Percentiles rank a stretch among this genome's conserved stretches.
These are phyloP conservation scores for Whalleya microplaca DNA, from an alignment of 2,329 filamentous ascomycete species.

Conservation along the genomic window DNA sequence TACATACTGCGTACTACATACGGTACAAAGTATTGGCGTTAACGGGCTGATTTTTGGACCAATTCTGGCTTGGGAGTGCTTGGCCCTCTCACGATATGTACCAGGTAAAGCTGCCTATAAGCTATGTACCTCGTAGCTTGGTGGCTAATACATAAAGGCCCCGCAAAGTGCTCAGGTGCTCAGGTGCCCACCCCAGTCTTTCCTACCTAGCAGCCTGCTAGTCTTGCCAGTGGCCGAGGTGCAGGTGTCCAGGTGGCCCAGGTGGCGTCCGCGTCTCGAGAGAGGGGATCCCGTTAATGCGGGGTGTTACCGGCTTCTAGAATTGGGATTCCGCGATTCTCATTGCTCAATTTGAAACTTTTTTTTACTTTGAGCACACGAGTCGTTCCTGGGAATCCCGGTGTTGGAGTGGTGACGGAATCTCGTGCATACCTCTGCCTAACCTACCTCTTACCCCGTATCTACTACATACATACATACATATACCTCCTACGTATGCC, in stretches of 20 bases:
- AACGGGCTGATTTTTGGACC: not conserved
- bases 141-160: not conserved
- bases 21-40: not conserved
- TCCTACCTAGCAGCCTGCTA: no score
- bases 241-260: not conserved
- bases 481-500: no score
- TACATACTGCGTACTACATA: not conserved
- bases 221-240: no score
- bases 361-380: conserved; percentile 15
- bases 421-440: conserved; percentile 23
- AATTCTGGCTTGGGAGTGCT: not conserved
- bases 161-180: not conserved
- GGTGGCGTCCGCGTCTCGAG: not conserved
- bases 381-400: conserved; percentile 30
- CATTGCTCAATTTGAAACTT: not conserved
- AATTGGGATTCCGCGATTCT: conserved; percentile 5
- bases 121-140: not conserved
- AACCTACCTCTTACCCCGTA: conserved; percentile 3
- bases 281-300: conserved; percentile 12
- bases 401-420: conserved; percentile 34
- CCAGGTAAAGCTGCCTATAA: no score
- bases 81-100: no score
- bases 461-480: conserved; percentile 22
- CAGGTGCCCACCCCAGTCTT: no score
- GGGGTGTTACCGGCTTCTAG: conserved; percentile 22